Evolutionary conservation across 2,329 filamentous ascomycete genomes (phyloP), one percentile per base, ranked within the genome.

Genomic region (Scedosporium dehoogii): DNA sequence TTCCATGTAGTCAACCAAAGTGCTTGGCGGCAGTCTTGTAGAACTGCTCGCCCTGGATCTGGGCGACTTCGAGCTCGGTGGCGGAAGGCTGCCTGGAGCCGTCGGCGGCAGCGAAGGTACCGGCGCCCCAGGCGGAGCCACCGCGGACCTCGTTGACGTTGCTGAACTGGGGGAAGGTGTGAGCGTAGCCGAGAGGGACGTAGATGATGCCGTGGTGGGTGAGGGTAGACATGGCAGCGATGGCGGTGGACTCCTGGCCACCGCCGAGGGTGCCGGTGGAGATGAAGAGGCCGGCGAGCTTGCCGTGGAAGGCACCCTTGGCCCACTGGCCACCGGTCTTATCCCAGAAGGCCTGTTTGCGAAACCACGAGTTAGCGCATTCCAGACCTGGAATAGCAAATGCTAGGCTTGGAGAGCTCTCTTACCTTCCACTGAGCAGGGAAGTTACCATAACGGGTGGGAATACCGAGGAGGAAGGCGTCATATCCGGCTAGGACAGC

Each of bases 361-460:
- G 14, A 10, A 23, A 16, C 6, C 48, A 12, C 23, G 10, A 7
- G 57, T 42, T 46, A 33, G 29, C 16, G 44, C 21, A 41, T 38
- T 48, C 29, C 29, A 9, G 6, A 33, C 29, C 29, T 33, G 3
- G 6, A 33, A 33, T 33, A 33, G 5, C 29, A 9, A 33, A 33
- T 33, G 29, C 29, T 33, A 33, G 29, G 1, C 6, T 33, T 33
- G 29, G 4, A n/a, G 27, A 29, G 6, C 29, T 33, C 29, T 63
- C 69, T 60, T 67, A 76, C 76, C 82, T 94, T 97, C 90, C 90
- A 97, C 79, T 99, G 94, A 18, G 88, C 90, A 58, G 93, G 92
- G 83, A 96, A 96, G 85, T 96, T 97, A 70, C 94, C 94, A 79
- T 91, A 99, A 68, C 94, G 86, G 60, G 94, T 99, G 64, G 94